Base-by-base conservation (phyloP, 257 asterid species). In the Ilex asprella region DNA sequence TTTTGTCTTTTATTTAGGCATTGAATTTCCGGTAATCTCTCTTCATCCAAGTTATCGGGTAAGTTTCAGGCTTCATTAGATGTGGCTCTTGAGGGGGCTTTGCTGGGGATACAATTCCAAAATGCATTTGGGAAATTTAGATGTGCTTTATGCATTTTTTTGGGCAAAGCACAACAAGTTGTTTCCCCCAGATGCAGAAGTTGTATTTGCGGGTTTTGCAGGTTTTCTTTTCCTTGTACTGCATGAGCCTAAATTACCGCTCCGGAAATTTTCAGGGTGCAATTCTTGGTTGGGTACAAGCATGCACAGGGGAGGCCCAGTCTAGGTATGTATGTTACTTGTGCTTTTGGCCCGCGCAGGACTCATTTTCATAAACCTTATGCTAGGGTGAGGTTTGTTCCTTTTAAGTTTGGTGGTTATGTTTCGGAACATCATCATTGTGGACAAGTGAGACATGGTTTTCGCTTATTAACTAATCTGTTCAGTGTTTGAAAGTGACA, bases 261-360 rank as follows among this genome's bases (percentile, higher is more conserved):
- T 69, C 75, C 64, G 30, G 66, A 76, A 80, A 66, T 16, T 85
- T 82, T 84, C 94, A 84, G 93, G 95, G 78, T 63, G 67, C 77
- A 49, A 55, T 72, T 73, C 75, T 66, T 66, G 78, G 72, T 71
- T 74, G 79, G 80, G 65, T 73, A 72, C 73, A 35, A 72, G 76
- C 61, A 57, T 66, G 67, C 68, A 70, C 57, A 51, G 53, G 62
- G 73, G 78, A 65, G 76, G 80, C 64, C 70, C 78, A 67, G 57
- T 67, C 70, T 75, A 68, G 83, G 86, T 75, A 79, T 81, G 92
- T 78, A 47, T 58, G 67, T 52, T 61, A 59, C 7, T 71, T 53
- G 54, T 58, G 62, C 60, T 68, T 54, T 58, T 63, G 53, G 32
- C 70, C 51, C 52, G 16, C 46, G 72, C 65, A 49, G 62, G 58